phyloP scores from a whole-genome alignment of 106 monocot genomes.

The Chionographis japonica region DNA sequence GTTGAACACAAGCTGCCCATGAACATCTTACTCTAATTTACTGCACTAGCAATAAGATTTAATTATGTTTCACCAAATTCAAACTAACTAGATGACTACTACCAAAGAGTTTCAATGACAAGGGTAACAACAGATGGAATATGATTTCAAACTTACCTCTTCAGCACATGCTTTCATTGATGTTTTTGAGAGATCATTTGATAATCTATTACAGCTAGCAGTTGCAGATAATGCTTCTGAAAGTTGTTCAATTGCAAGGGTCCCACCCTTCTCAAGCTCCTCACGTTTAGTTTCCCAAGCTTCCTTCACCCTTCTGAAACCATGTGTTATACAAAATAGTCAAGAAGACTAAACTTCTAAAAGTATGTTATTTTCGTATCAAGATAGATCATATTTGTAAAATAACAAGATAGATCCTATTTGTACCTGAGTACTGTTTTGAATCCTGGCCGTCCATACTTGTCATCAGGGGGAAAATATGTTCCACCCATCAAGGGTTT shows the following conservation, averaged over 20 bases:
- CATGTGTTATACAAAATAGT: neutral
- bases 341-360: neutral
- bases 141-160: slow-evolving; percentile 35
- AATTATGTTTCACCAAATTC: too few relatives aligned
- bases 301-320: slow-evolving; percentile 79
- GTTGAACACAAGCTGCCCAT: too few relatives aligned
- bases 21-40: too few relatives aligned
- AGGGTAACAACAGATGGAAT: neutral
- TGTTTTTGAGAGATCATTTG: slow-evolving; percentile 37
- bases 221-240: slow-evolving; percentile 65
- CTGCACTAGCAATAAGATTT: too few relatives aligned
- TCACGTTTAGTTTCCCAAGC: slow-evolving; percentile 84
- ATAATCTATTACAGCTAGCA: slow-evolving; percentile 36
- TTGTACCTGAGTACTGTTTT: slow-evolving; percentile 78
- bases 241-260: slow-evolving; percentile 70
- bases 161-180: slow-evolving; percentile 56
- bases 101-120: neutral
- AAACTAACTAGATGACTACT: neutral
- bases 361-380: neutral
- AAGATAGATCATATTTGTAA: slow-evolving; percentile 3
- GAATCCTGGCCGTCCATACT: slow-evolving; percentile 85
- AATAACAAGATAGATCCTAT: slow-evolving; percentile 1
- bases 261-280: slow-evolving; percentile 64
- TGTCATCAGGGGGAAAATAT: slow-evolving; percentile 96
- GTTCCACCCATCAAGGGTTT: slow-evolving; percentile 98